A percentile compares a stretch with the other conserved stretches of the same genome.
These are phyloP conservation scores for Rhizophora mangle DNA, from an alignment of 345 rosid species.

Conservation along the genomic window DNA sequence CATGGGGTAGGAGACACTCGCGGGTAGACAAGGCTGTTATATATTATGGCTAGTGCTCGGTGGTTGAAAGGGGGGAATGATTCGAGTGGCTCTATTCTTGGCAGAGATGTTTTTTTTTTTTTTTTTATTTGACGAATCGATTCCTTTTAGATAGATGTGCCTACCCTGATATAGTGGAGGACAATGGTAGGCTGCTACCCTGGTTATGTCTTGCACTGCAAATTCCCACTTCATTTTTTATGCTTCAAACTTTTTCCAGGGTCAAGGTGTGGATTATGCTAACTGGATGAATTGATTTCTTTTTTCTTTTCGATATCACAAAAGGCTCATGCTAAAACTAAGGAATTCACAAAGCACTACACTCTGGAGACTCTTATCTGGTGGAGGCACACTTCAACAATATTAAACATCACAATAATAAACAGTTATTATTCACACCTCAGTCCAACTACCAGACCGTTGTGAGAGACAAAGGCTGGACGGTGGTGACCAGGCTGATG, in stretches of 20 bases:
- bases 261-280: neutral
- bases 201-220: neutral
- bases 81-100: no score
- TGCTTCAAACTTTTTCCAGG: neutral
- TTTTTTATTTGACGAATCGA: neutral
- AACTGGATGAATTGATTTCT: neutral
- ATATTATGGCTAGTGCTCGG: no score
- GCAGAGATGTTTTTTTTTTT: neutral
- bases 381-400: no score
- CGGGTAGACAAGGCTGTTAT: no score
- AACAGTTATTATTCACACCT: no score
- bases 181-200: neutral
- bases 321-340: neutral
- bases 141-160: neutral
- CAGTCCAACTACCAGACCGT: no score
- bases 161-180: neutral
- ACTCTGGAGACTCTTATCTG: no score
- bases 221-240: neutral
- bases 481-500: no score
- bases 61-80: no score
- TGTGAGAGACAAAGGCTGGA: no score
- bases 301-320: neutral
- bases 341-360: neutral
- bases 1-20: no score
- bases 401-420: no score